Percentiles rank a stretch among this genome's conserved stretches.
These are phyloP conservation scores for Fusarium nanum DNA, from an alignment of 2,329 filamentous ascomycete genomes.

Conservation along the genomic window DNA sequence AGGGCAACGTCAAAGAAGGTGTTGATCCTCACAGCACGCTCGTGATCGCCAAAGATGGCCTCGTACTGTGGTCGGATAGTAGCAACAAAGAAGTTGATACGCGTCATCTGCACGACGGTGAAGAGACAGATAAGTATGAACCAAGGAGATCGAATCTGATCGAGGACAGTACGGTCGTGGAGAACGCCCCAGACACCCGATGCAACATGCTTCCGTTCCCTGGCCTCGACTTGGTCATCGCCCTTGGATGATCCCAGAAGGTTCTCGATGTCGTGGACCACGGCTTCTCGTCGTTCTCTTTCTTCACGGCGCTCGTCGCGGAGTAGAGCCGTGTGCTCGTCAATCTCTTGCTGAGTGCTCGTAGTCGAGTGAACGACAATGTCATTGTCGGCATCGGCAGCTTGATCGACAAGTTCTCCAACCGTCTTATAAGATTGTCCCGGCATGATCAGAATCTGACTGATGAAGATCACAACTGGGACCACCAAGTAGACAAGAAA, in stretches of 20 bases:
- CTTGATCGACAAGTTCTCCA: slow-evolving; percentile 82
- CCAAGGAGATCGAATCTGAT: slow-evolving; percentile 85
- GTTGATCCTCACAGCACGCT: slow-evolving; percentile 76
- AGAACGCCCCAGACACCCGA: slow-evolving; percentile 89
- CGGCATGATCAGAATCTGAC: slow-evolving; percentile 79
- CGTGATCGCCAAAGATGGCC: slow-evolving; percentile 73
- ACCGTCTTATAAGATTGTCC: slow-evolving; percentile 84
- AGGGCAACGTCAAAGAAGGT: slow-evolving; percentile 84
- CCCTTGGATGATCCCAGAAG: slow-evolving; percentile 74
- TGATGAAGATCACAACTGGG: slow-evolving; percentile 72
- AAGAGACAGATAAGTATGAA: slow-evolving; percentile 86
- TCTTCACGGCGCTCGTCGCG: slow-evolving; percentile 69
- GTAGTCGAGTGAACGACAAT: slow-evolving; percentile 46
- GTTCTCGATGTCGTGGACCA: slow-evolving; percentile 77
- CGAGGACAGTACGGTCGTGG: slow-evolving; percentile 74
- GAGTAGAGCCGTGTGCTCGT: slow-evolving; percentile 67
- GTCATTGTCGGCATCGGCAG: slow-evolving; percentile 63
- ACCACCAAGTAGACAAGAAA: slow-evolving; percentile 79
- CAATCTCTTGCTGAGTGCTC: slow-evolving; percentile 53
- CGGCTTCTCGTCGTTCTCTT: slow-evolving; percentile 68
- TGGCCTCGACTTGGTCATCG: slow-evolving; percentile 71
- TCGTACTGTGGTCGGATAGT: slow-evolving; percentile 86
- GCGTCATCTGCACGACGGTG: slow-evolving; percentile 79
- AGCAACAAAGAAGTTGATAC: slow-evolving; percentile 94
- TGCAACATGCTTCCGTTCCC: slow-evolving; percentile 75